Evolutionary conservation across 805 yeast species (phyloP).

Genomic region (Candida cerambycidarum): DNA sequence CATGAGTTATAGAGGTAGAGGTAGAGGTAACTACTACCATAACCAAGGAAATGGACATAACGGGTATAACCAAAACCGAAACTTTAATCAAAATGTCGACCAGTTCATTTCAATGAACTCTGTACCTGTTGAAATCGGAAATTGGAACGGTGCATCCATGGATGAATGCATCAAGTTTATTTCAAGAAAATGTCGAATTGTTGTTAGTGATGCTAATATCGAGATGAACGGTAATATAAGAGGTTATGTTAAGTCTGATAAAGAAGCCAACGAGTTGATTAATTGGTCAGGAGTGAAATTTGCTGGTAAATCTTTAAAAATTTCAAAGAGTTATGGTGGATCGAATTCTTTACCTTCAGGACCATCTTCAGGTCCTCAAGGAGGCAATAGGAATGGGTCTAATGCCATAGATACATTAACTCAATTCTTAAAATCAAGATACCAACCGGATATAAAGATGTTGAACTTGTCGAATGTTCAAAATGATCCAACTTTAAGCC

Average conservation of each 20-base stretch:
- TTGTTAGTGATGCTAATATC: conserved; percentile 51
- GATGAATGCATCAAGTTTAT: conserved; percentile 70
- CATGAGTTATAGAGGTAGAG: conserved; percentile 42
- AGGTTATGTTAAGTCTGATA: conserved; percentile 54
- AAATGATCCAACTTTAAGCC: conserved; percentile 58
- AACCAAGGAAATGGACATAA: conserved; percentile 8
- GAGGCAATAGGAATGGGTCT: conserved; percentile 32
- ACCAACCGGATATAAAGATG: conserved; percentile 61
- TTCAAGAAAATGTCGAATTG: conserved; percentile 61
- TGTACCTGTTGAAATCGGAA: conserved; percentile 60
- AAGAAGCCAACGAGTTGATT: conserved; percentile 58
- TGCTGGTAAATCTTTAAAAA: conserved; percentile 68
- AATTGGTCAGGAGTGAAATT: conserved; percentile 76
- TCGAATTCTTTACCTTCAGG: not conserved
- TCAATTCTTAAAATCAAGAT: conserved; percentile 62
- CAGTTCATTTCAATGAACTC: conserved; percentile 31
- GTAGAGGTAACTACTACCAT: conserved; percentile 25
- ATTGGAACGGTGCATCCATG: conserved; percentile 80
- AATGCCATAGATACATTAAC: conserved; percentile 61
- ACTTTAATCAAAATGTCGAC: conserved; percentile 23
- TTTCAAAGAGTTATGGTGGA: conserved; percentile 36
- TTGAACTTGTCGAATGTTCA: conserved; percentile 67
- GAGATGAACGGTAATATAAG: conserved; percentile 54
- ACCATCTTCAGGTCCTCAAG: conserved; percentile 6
- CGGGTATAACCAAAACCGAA: conserved; percentile 16